Evolutionary conservation across 1,284 basidiomycete genomes (phyloP), one percentile per base, ranked within the genome.

Genomic region (Macrocystidia cucumis): DNA sequence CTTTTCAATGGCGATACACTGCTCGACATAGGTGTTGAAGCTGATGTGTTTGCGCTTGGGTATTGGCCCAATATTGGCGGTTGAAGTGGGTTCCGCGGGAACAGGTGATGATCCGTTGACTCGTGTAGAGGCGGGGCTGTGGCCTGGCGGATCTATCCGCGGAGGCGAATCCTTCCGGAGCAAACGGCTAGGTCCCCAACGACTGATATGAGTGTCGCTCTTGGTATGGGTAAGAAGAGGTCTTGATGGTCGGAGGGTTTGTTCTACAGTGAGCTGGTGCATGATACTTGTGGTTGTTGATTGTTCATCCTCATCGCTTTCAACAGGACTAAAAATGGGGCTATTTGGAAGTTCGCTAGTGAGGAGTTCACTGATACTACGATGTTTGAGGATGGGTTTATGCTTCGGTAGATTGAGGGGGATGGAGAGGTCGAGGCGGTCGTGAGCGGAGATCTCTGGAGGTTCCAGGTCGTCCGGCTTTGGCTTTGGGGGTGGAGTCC

Each of bases 11-110:
- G 95, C 88, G 44, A 98, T 95, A 55, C 82, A 92, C 59, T 98
- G 96, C 60, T 98, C 91, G 24, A 98, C 95, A 52, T 93, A 95
- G 1, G 92, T 95, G 60, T 98, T 98, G 74, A 98, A 98, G 49
- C 77, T 87, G 63, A 98, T 98, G 57, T 98, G 95, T 43, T 75
- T 76, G 49, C 65, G 69, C 51, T 72, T 69, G 14, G 12, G 11
- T 18, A 18, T 11, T 5, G 29, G 14, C 5, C 16, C n/a, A 26
- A 16, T 32, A 24, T 23, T 32, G 4, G 46, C 46, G n/a, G 39
- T 44, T 23, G 40, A 27, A 29, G 43, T 27, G 23, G 45, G n/a
- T n/a, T n/a, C 31, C 13, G 44, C 40, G 32, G 46, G 35, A 19
- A 38, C 38, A 30, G 43, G 18, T 34, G 38, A 14, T 38, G 39